Base-by-base conservation (phyloP, 371 early-diverging fungal species). In the Syncephalastrum monosporum region DNA sequence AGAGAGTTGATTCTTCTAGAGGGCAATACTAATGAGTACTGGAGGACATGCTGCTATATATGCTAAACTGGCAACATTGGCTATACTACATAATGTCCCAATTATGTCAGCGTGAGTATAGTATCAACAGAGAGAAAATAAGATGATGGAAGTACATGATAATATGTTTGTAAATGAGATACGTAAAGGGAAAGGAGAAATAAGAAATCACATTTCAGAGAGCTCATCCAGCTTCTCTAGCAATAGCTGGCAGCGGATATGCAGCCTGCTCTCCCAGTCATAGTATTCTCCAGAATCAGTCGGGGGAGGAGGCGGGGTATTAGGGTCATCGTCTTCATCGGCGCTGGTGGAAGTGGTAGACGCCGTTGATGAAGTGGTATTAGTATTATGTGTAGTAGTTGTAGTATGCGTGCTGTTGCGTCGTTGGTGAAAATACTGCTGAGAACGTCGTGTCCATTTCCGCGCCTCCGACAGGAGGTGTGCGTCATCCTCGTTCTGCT, bases 231-330 rank as follows among this genome's bases (percentile, higher is more conserved):
- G n/a, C 45, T 65, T 62, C 50, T 70, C 70, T 17, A 61, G 38
- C 19, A 70, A 47, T n/a, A 70, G 33, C 41, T 65, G 70, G 42
- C 70, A 70, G 42, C 70, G 60, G 17, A 70, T 55, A 52, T 70
- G 70, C 19, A 70, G 53, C 29, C 56, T 47, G 51, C 70, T 69
- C 24, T 77, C 77, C 67, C 71, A 68, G 19, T 71, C 74, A 54
- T 65, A 49, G 5, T 67, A 53, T 50, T 67, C 65, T 7, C 43
- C 59, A 5, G 58, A 50, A 12, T 53, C 49, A 1, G 24, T 16
- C 4, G 27, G 14, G 6, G 42, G 17, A 12, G 42, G 15, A 5
- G 44, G 38, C 14, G 38, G 33, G n/a, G 24, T n/a, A 12, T 42
- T 14, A 33, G 38, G 10, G 12, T 33, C 38, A 10, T 33, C 38